Conservation (phyloP, 495 filamentous ascomycete genomes). For the Podospora pseudoanserina region DNA sequence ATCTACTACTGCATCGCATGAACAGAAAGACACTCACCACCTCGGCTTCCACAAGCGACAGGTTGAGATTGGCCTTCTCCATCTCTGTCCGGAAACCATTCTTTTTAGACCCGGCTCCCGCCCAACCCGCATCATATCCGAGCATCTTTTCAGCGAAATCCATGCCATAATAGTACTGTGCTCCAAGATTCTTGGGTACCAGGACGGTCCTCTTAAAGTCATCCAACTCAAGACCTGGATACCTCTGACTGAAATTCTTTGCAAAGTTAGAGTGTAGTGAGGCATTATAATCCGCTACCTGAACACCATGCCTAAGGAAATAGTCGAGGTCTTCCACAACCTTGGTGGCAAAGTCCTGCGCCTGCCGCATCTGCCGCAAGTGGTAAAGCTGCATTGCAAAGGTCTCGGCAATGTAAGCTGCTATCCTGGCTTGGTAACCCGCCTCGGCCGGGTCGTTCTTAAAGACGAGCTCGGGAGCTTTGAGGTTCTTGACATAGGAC, state of each 20-base stretch:
- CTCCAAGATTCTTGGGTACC: slow-evolving; percentile 58
- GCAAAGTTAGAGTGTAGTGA: slow-evolving; percentile 82
- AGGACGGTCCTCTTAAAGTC: slow-evolving; percentile 75
- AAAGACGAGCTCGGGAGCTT: slow-evolving; percentile 43
- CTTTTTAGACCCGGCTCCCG: slow-evolving; percentile 53
- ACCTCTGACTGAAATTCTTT: slow-evolving; percentile 77
- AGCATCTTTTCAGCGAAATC: slow-evolving; percentile 69
- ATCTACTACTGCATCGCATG: background rate
- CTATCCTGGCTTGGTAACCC: slow-evolving; percentile 64
- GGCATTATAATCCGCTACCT: slow-evolving; percentile 71
- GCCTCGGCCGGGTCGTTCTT: slow-evolving; percentile 48
- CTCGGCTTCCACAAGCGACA: slow-evolving; percentile 88
- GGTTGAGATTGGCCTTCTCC: slow-evolving; percentile 78
- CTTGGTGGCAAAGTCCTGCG: slow-evolving; percentile 57
- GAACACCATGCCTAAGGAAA: slow-evolving; percentile 68
- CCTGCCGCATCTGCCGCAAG: slow-evolving; percentile 66
- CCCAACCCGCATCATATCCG: slow-evolving; percentile 72
- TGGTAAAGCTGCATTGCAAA: slow-evolving; percentile 89
- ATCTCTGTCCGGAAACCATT: slow-evolving; percentile 78
- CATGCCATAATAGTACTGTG: slow-evolving; percentile 77
- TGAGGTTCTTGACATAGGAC: slow-evolving; percentile 62
- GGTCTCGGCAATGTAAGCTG: slow-evolving; percentile 78
- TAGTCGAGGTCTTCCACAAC: slow-evolving; percentile 72
- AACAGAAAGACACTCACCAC: slow-evolving; percentile 55
- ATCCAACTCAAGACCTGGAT: slow-evolving; percentile 61